Evolutionary conservation across 371 early-diverging fungal genomes (phyloP), one percentile per base, ranked within the genome.

Genomic region (Saksenaea vasiformis): DNA sequence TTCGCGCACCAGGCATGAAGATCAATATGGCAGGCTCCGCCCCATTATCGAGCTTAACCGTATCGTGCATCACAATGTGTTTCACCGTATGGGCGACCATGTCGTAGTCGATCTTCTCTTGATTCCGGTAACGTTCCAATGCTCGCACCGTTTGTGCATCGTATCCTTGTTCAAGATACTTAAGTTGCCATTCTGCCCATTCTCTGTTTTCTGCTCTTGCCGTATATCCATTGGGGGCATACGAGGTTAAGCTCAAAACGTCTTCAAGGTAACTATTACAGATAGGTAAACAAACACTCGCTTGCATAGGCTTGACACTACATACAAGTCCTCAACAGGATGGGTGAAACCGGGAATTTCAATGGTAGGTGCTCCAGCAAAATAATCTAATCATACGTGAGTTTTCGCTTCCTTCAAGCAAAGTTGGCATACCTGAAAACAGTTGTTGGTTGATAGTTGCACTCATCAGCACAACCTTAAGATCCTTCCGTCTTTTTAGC

Each of bases 291-390:
- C 37, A 22, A 41, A 1, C 38, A 37, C 47, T 65, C 8, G 15
- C 27, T 24, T 37, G 15, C 53, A 22, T 38, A 17, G 19, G 19
- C 55, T 22, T 27, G 22, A 7, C 0, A 22, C 24, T 15, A 64
- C 73, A 58, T 66, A 85, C 58, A 83, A 72, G 58, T 91, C 91
- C 56, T 84, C 72, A 0, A 94, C 93, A n/a, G 93, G 93, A 70
- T 90, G 89, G 0, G 90, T 91, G 67, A 87, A 90, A 8, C 92
- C 92, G 53, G 93, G 91, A 62, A 94, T 90, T 41, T 88, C 78
- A 44, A 92, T 73, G 14, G 84, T 82, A 22, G 92, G 90, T 13
- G 90, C 86, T 36, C 79, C 78, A 24, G 76, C 73, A 68, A 88
- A 88, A 47, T 88, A 87, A 5, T 64, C 71, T 65, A 51, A 37